A percentile compares a stretch with the other conserved stretches of the same genome.
Evolutionary conservation across 108 stramenopile genomes (phyloP).

Genomic region (Cyclotella atomus): DNA sequence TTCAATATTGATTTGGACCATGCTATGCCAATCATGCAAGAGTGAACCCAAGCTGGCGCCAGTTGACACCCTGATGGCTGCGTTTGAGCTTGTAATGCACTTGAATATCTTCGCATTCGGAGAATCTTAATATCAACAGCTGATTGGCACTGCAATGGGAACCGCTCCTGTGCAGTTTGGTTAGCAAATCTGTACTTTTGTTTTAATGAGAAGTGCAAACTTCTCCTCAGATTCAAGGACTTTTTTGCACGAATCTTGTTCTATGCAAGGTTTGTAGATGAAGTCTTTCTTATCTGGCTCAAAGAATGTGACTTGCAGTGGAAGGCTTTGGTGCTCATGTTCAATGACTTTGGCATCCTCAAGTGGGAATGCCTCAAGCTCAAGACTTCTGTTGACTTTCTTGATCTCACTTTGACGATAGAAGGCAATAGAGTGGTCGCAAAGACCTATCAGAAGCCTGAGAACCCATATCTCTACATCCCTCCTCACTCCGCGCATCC

Average conservation of each 20-base stretch:
- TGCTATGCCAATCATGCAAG: neutral
- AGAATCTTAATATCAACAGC: constrained; percentile 21
- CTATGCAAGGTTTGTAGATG: neutral
- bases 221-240: neutral
- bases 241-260: neutral
- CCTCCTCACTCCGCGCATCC: neutral
- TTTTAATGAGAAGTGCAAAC: neutral
- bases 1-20: neutral
- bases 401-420: neutral
- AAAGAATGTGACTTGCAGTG: neutral
- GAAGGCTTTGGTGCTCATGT: neutral
- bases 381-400: neutral
- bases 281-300: constrained; percentile 2
- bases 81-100: neutral
- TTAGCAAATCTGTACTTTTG: constrained; percentile 35
- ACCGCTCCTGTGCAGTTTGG: constrained; percentile 16
- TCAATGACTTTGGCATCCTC: constrained; percentile 1
- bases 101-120: constrained; percentile 10
- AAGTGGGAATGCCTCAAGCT: neutral
- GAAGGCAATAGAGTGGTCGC: neutral
- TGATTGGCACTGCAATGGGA: constrained; percentile 29
- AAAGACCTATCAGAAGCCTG: constrained; percentile 1
- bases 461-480: neutral
- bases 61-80: neutral
- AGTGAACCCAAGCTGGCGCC: neutral